Percentiles rank a stretch among this genome's conserved stretches.
These are phyloP conservation scores for Emydomyces testavorans DNA, from an alignment of 2,329 filamentous ascomycete genomes.

Conservation along the genomic window DNA sequence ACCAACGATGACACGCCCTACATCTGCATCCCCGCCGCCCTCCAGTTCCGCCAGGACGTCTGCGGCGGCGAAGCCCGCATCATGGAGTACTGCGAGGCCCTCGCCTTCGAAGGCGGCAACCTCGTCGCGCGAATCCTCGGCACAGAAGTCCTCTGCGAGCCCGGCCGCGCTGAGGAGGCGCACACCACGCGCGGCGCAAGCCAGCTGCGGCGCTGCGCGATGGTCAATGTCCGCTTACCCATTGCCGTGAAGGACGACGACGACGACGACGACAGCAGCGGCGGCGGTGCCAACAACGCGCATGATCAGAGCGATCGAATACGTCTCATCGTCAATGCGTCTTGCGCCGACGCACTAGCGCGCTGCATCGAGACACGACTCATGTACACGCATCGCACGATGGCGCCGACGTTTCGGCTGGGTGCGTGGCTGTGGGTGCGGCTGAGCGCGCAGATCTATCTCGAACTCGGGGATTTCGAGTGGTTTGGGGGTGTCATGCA, in stretches of 20 bases:
- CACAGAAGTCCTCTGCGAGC: constrained; percentile 56
- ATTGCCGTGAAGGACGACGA: constrained; percentile 34
- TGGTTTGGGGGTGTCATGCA: constrained; percentile 52
- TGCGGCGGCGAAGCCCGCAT: constrained; percentile 66
- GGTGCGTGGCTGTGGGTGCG: constrained; percentile 55
- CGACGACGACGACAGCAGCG: neutral
- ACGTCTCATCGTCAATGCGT: constrained; percentile 28
- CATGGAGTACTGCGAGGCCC: constrained; percentile 47
- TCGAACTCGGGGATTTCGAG: constrained; percentile 69
- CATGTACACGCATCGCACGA: constrained; percentile 55
- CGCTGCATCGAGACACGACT: constrained; percentile 49
- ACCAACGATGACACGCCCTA: constrained; percentile 64
- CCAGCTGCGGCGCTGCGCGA: constrained; percentile 50
- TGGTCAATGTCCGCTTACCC: constrained; percentile 65
- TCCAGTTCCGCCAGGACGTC: constrained; percentile 56
- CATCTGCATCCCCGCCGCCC: constrained; percentile 57
- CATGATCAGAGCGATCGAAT: constrained; percentile 5
- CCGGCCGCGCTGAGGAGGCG: constrained; percentile 24
- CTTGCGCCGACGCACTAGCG: constrained; percentile 33
- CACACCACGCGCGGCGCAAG: constrained; percentile 18
- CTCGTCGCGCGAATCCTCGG: constrained; percentile 51
- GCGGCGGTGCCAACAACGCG: too few species aligned
- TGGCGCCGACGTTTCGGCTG: constrained; percentile 54
- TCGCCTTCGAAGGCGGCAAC: constrained; percentile 55
- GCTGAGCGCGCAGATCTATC: constrained; percentile 69